Evolutionary conservation across 192 early-diverging fungal genomes (phyloP).

Genomic region (Coemansia sp.): DNA sequence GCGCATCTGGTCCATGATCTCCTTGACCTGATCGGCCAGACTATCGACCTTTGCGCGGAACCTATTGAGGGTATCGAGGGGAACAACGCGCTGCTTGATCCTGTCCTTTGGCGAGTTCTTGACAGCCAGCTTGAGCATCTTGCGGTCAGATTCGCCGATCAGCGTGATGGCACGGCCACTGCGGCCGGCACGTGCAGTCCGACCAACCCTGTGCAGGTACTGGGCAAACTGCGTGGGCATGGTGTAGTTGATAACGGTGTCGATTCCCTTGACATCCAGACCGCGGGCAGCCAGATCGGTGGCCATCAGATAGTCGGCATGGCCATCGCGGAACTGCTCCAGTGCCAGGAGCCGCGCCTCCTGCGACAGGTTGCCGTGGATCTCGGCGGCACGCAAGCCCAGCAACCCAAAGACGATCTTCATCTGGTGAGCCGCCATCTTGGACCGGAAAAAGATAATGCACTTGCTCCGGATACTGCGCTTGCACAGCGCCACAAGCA

Average conservation of each 20-base stretch:
- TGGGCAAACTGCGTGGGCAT: constrained; percentile 92
- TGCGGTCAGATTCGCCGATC: constrained; percentile 90
- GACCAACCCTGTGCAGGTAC: constrained; percentile 94
- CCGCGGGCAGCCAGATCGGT: constrained; percentile 97
- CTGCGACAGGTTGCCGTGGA: constrained; percentile 96
- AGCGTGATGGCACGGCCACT: constrained; percentile 86
- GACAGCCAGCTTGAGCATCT: constrained; percentile 88
- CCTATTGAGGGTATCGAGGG: constrained; percentile 70
- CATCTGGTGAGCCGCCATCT: constrained; percentile 97
- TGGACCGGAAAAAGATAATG: constrained; percentile 94
- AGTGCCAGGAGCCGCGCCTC: constrained; percentile 86
- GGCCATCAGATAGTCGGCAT: constrained; percentile 87
- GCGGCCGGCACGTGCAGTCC: constrained; percentile 91
- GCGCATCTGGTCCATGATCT: constrained; percentile 70
- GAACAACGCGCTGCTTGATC: constrained; percentile 90
- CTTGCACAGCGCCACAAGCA: constrained; percentile 82
- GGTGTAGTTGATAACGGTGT: constrained; percentile 98
- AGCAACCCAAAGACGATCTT: constrained; percentile 92
- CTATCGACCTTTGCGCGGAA: constrained; percentile 72
- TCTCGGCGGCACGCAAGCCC: constrained; percentile 82
- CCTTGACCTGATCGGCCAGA: constrained; percentile 66
- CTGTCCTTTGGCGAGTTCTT: constrained; percentile 74
- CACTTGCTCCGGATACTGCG: constrained; percentile 74
- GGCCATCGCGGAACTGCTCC: constrained; percentile 83
- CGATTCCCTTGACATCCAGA: constrained; percentile 94